Evolutionary conservation across 352 stramenopile species (phyloP).

Genomic region (Globisporangium lucens): DNA sequence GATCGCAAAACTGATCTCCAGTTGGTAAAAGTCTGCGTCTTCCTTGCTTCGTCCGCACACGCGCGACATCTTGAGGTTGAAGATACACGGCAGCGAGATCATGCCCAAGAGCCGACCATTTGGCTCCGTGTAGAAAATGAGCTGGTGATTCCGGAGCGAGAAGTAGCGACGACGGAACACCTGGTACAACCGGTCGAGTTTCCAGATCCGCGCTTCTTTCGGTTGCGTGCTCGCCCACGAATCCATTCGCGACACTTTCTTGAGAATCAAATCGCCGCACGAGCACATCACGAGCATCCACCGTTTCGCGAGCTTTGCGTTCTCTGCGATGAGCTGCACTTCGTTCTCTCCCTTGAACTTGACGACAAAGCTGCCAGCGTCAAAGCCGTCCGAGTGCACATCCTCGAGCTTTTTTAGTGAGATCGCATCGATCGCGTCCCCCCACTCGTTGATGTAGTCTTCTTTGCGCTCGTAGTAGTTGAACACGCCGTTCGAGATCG

Average conservation of each 20-base stretch:
- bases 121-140: conserved; percentile 75
- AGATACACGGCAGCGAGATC: conserved; percentile 78
- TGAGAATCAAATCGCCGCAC: conserved; percentile 71
- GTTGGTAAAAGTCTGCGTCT: conserved; percentile 77
- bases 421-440: conserved; percentile 79
- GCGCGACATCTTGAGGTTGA: conserved; percentile 78
- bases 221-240: conserved; percentile 74
- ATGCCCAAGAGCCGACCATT: conserved; percentile 68
- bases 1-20: conserved; percentile 82
- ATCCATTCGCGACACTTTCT: conserved; percentile 60
- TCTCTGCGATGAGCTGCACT: conserved; percentile 71
- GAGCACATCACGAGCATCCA: conserved; percentile 91
- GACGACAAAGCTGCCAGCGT: conserved; percentile 73
- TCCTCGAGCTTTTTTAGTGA: conserved; percentile 74
- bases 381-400: conserved; percentile 71
- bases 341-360: conserved; percentile 71
- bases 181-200: conserved; percentile 83
- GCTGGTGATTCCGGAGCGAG: conserved; percentile 79
- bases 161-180: conserved; percentile 81
- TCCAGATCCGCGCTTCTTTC: conserved; percentile 87
- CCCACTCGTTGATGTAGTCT: conserved; percentile 82
- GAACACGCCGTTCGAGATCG: conserved; percentile 82
- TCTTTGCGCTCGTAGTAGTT: conserved; percentile 84
- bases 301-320: conserved; percentile 58
- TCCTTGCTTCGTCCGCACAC: conserved; percentile 65